Conservation (phyloP, 2,329 filamentous ascomycete species). For the Penicillium griseofulvum region DNA sequence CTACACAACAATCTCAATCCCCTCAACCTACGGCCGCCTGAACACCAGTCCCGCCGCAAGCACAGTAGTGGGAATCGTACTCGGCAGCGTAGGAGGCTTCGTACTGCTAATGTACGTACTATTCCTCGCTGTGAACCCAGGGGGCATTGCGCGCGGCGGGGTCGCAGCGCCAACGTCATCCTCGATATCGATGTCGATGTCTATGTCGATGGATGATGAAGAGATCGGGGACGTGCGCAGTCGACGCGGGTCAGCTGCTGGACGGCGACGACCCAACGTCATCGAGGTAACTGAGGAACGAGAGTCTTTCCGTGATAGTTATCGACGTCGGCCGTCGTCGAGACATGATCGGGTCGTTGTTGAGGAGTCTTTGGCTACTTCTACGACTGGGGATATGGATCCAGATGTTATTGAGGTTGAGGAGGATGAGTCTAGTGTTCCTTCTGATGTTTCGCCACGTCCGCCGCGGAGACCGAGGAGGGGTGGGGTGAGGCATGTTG, state of each 20-base stretch:
- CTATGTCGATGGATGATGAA: constrained; percentile 27
- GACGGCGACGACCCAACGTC: constrained; percentile 16
- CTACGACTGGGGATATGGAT: constrained; percentile 30
- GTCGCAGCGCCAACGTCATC: constrained; percentile 10
- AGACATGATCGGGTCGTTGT: constrained; percentile 26
- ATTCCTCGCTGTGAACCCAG: constrained; percentile 51
- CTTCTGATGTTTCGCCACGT: constrained; percentile 33
- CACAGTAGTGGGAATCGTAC: constrained; percentile 58
- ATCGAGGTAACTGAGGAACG: constrained; percentile 36
- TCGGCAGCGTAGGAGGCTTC: constrained; percentile 51
- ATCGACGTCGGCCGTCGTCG: constrained; percentile 20
- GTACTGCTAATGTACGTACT: constrained; percentile 54
- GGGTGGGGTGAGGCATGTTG: constrained; percentile 47
- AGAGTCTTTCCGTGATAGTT: constrained; percentile 26
- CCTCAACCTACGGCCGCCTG: constrained; percentile 58
- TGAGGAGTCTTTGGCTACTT: constrained; percentile 33
- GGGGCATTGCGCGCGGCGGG: constrained; percentile 32
- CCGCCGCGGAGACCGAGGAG: constrained; percentile 36
- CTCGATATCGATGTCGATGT: constrained; percentile 7
- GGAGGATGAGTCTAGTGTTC: constrained; percentile 49
- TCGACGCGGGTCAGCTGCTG: constrained; percentile 16
- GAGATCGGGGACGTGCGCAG: constrained; percentile 26
- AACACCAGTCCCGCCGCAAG: constrained; percentile 55
- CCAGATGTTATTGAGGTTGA: constrained; percentile 58
- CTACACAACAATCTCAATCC: constrained; percentile 51